Conservation (phyloP, 139 green algal genomes). For the Edaphochlamys debaryana region DNA sequence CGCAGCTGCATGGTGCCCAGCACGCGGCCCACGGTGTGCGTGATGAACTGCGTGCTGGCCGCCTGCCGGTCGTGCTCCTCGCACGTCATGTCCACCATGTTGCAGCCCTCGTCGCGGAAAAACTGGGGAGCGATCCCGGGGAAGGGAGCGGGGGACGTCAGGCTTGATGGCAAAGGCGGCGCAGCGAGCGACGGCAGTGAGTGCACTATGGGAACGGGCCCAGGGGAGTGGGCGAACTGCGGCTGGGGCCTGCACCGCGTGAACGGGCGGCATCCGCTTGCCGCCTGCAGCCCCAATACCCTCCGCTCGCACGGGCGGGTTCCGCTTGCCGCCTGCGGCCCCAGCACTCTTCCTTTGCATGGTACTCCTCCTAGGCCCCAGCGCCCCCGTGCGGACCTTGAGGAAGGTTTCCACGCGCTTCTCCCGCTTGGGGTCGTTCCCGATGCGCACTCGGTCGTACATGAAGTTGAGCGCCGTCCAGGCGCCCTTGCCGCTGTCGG, state of each 20-base stretch:
- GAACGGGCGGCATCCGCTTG: too few species aligned
- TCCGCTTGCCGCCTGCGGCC: too few species aligned
- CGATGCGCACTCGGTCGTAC: conserved; percentile 89
- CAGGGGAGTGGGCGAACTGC: not conserved
- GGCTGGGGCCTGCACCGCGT: too few species aligned
- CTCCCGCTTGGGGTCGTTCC: conserved; percentile 35
- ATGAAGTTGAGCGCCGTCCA: conserved; percentile 90
- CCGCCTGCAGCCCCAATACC: too few species aligned
- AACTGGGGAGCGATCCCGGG: too few species aligned
- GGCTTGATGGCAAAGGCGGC: too few species aligned
- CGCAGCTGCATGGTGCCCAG: conserved; percentile 82
- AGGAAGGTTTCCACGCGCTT: conserved; percentile 60
- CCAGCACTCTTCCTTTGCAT: too few species aligned
- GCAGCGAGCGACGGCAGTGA: too few species aligned
- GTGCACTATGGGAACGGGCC: not conserved
- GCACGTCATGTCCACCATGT: conserved; percentile 98
- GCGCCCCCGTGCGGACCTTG: conserved; percentile 35
- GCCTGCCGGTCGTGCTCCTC: conserved; percentile 97
- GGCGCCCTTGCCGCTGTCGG: conserved; percentile 88
- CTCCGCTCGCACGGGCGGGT: too few species aligned
- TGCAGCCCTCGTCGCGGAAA: conserved; percentile 92
- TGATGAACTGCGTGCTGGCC: conserved; percentile 98
- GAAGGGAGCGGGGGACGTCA: too few species aligned
- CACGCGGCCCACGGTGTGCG: conserved; percentile 94
- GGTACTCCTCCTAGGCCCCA: too few species aligned